A percentile compares a stretch with the other conserved stretches of the same genome.
phyloP scores from a whole-genome alignment of 441 rosid species.

The Daphne laureola region DNA sequence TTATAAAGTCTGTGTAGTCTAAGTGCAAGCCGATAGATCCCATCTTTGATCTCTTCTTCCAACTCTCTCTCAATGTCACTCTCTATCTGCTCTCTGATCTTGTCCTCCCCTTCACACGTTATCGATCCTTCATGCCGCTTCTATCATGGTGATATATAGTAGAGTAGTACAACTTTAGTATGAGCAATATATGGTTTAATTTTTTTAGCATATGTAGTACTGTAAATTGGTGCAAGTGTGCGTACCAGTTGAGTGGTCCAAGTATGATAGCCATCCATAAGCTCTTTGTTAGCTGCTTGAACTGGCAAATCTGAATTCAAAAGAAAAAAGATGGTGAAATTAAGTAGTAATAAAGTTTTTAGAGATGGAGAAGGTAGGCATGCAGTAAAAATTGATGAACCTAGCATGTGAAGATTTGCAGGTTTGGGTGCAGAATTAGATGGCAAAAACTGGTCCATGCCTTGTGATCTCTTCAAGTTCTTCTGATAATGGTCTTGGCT shows the following conservation, averaged over 20 bases:
- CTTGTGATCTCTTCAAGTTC: slow-evolving; percentile 2
- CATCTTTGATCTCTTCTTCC: slow-evolving; percentile 77
- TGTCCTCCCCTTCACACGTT: slow-evolving; percentile 43
- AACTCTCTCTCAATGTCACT: slow-evolving; percentile 52
- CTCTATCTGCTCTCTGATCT: slow-evolving; percentile 60
- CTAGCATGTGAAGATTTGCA: slow-evolving; percentile 10
- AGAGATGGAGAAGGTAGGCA: not conserved
- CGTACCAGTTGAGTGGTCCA: no score
- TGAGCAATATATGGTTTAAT: no score
- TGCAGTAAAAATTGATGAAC: slow-evolving; percentile 6
- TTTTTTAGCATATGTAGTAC: no score
- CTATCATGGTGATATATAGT: not conserved
- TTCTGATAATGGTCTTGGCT: not conserved
- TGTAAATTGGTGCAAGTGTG: not conserved
- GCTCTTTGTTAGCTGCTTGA: not conserved
- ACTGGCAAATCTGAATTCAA: slow-evolving; percentile 17
- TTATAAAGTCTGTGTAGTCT: slow-evolving; percentile 60
- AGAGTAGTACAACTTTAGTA: no score
- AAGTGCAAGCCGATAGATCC: slow-evolving; percentile 55
- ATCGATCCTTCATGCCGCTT: slow-evolving; percentile 1
- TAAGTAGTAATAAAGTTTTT: not conserved
- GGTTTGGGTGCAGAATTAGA: slow-evolving; percentile 6
- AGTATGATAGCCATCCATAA: slow-evolving; percentile 1
- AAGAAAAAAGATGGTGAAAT: not conserved
- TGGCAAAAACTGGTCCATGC: slow-evolving; percentile 20